Percentiles rank a stretch among this genome's conserved stretches.
Evolutionary conservation across 1,139 yeast genomes (phyloP).

Genomic region (Sugiyamaella castrensis): DNA sequence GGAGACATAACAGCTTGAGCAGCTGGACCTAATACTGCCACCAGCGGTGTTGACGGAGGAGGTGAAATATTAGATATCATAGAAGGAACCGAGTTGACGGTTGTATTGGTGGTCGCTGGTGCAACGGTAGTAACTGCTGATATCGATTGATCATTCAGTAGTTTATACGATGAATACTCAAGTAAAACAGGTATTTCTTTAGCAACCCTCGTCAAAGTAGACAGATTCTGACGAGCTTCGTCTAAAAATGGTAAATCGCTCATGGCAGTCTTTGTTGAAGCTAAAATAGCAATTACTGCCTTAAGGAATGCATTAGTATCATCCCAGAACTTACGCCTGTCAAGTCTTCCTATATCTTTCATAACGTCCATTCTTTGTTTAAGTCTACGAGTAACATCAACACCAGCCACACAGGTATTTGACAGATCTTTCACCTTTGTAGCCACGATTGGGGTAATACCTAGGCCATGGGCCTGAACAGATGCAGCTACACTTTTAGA

Average conservation of each 20-base stretch:
- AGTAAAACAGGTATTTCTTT: slow-evolving; percentile 83
- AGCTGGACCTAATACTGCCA: slow-evolving; percentile 40
- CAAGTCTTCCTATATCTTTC: slow-evolving; percentile 46
- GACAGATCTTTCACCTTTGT: slow-evolving; percentile 74
- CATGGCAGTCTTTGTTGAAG: slow-evolving; percentile 80
- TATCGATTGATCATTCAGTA: slow-evolving; percentile 18
- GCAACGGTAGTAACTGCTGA: slow-evolving; percentile 5
- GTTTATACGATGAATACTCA: slow-evolving; percentile 56
- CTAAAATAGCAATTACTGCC: slow-evolving; percentile 77
- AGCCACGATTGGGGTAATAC: slow-evolving; percentile 47
- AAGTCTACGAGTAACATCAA: slow-evolving; percentile 72
- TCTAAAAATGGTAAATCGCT: slow-evolving; percentile 73
- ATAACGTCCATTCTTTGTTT: slow-evolving; percentile 55
- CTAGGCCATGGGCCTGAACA: slow-evolving; percentile 32
- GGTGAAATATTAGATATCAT: slow-evolving; percentile 12
- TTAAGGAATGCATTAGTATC: slow-evolving; percentile 80
- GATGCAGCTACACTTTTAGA: slow-evolving; percentile 65
- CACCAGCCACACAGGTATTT: slow-evolving; percentile 70
- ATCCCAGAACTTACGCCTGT: slow-evolving; percentile 75
- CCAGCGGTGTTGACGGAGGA: slow-evolving; percentile 37
- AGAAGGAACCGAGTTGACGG: neutral
- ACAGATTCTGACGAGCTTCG: slow-evolving; percentile 76
- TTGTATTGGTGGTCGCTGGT: neutral
- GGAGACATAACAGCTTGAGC: slow-evolving; percentile 38
- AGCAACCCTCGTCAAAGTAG: slow-evolving; percentile 79